Percentiles rank a stretch among this genome's conserved stretches.
Evolutionary conservation across 768 basidiomycete genomes (phyloP).

Genomic region (Brasilioporus rufonigricans): DNA sequence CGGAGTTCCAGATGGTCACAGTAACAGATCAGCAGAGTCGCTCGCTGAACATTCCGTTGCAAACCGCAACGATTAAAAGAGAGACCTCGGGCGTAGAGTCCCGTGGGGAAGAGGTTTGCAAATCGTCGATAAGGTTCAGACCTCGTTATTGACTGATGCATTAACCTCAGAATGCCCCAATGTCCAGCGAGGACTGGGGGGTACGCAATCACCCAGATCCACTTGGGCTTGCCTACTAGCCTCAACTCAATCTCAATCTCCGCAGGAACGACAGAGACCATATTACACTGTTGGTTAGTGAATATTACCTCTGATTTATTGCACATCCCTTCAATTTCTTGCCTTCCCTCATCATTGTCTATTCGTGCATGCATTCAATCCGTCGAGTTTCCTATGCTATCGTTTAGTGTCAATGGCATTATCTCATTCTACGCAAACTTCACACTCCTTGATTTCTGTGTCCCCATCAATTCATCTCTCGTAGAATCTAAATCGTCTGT

Average conservation of each 20-base stretch:
- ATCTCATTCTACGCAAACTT: not conserved
- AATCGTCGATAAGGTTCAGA: not conserved
- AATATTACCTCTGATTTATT: not conserved
- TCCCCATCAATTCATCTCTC: not conserved
- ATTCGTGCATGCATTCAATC: not conserved
- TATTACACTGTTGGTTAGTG: conserved; percentile 12
- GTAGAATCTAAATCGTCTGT: not conserved
- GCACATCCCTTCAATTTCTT: not conserved
- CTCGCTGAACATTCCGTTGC: conserved; percentile 4
- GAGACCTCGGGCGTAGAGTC: not conserved
- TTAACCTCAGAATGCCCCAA: not conserved
- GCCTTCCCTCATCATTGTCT: not conserved
- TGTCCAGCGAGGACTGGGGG: not conserved
- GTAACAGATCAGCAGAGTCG: not conserved
- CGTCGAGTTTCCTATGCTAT: not conserved
- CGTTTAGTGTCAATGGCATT: conserved; percentile 1
- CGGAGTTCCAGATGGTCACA: conserved; percentile 28
- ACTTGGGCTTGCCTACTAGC: not conserved
- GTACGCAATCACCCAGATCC: conserved; percentile 1
- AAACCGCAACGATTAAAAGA: not conserved
- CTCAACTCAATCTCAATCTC: not conserved
- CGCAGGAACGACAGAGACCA: conserved; percentile 1
- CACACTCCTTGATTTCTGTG: not conserved
- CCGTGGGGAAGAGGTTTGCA: conserved; percentile 8
- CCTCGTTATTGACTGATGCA: not conserved